Base-by-base conservation (phyloP, 176 grass and related monocot genomes). In the Sorghum bicolor region DNA sequence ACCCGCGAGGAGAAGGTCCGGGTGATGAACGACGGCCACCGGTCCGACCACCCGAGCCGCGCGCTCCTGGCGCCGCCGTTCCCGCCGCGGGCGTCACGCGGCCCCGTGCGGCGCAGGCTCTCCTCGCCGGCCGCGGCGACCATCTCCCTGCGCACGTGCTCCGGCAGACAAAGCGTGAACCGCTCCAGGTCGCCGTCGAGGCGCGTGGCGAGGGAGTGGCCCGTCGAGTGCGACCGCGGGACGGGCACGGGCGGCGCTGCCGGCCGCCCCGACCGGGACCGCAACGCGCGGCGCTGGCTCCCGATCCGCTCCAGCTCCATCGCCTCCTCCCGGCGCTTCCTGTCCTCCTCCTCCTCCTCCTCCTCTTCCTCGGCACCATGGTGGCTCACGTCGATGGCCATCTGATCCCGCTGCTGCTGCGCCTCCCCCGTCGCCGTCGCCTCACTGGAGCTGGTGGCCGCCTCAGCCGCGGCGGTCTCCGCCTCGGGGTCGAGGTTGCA, bases 151-250 rank as follows among this genome's bases (percentile, higher is more conserved):
- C 72, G 87, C 63, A 97, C 84, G 86, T 88, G 89, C 39, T 97
- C 85, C 29, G 94, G 94, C 26, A 97, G 86, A 6, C 87, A 90
- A 57, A 97, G 94, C 61, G 94, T 97, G 89, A 90, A 97, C 73
- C 86, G 88, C 64, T 97, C 90, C 15, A 86, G 43, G 80, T 89
- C 70, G 30, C 68, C 88, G 20, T 85, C 86, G 39, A 85, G 40
- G 57, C 26, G 86, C 7, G 73, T 9, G 26, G 75, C 70, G 75
- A 90, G 44, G 68, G 91, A 93, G 77, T 95, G 92, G 47, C 95
- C 96, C 3, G 96, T 98, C 45, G 96, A 95, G 68, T 95, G 92
- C 19, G 96, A 94, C 44, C 93, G 87, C 87, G 84, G 63, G 82
- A 85, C 66, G 8, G 14, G 47, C 50, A 36, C 5, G 34, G 90